phyloP scores from a whole-genome alignment of 495 filamentous ascomycete species.

The Aspergillus nanangensis region DNA sequence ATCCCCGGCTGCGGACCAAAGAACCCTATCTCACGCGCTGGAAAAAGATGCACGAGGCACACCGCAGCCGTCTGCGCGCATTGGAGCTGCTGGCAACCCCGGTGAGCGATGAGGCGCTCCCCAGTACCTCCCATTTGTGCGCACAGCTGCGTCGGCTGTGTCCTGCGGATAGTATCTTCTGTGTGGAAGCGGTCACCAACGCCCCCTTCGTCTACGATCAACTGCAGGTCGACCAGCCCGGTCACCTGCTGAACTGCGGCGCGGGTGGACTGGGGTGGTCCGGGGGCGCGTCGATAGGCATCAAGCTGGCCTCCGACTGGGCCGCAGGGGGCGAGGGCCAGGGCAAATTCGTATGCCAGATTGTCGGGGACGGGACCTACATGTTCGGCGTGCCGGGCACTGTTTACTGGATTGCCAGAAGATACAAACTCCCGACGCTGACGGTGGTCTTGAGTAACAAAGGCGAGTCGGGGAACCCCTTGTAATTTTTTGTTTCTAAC shows the following conservation, averaged over 20 bases:
- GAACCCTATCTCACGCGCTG: too few species aligned
- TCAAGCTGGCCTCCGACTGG: constrained; percentile 69
- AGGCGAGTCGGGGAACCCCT: too few species aligned
- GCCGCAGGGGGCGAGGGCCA: constrained; percentile 46
- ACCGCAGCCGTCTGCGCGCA: too few species aligned
- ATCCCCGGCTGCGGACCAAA: not conserved
- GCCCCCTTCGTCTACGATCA: constrained; percentile 71
- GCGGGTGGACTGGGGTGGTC: constrained; percentile 92
- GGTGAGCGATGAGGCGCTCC: not conserved
- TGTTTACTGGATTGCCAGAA: constrained; percentile 83
- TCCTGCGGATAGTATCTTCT: constrained; percentile 73
- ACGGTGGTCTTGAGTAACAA: constrained; percentile 88
- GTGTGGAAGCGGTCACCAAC: constrained; percentile 82
- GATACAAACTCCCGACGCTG: constrained; percentile 85
- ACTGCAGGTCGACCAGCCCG: constrained; percentile 64
- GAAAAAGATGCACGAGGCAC: too few species aligned
- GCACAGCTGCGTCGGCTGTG: constrained; percentile 53
- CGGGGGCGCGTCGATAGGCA: constrained; percentile 74
- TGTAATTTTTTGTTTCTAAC: too few species aligned
- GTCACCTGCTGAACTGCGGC: constrained; percentile 79
- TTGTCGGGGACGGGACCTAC: constrained; percentile 84
- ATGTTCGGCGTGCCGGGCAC: constrained; percentile 78
- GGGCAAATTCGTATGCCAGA: constrained; percentile 68
- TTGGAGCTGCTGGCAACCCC: too few species aligned
- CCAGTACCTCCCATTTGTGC: constrained; percentile 59